Evolutionary conservation across 371 early-diverging fungal species (phyloP).

Genomic region (Mucor plumbeus): DNA sequence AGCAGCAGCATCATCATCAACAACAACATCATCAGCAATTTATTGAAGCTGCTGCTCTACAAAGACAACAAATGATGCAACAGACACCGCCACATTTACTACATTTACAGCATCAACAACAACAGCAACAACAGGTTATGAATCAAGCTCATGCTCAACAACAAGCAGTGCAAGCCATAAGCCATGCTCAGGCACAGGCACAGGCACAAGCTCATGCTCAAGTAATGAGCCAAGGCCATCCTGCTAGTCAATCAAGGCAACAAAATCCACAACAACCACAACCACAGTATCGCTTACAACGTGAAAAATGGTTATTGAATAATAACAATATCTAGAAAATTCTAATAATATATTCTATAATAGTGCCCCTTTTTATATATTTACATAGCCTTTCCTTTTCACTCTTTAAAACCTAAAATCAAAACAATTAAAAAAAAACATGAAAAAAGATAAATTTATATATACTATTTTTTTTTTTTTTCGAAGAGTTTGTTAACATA

Average conservation of each 20-base stretch:
- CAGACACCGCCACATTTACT: constrained; percentile 21
- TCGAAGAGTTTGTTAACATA: too few relatives aligned
- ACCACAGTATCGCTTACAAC: constrained; percentile 13
- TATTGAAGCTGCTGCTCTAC: constrained; percentile 3
- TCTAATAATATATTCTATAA: too few relatives aligned
- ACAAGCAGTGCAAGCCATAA: background rate
- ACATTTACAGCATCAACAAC: constrained; percentile 16
- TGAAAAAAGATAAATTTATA: constrained; percentile 4
- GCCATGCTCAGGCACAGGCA: background rate
- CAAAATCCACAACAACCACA: constrained; percentile 1
- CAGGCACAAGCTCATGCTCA: background rate
- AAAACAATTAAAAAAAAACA: background rate
- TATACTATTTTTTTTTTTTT: too few relatives aligned
- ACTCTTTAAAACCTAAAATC: too few relatives aligned
- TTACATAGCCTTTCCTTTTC: too few relatives aligned
- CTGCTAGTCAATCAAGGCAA: background rate
- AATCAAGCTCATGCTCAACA: constrained; percentile 11
- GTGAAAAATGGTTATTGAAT: constrained; percentile 30
- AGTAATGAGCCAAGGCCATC: constrained; percentile 2
- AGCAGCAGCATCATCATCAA: constrained; percentile 27
- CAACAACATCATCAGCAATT: constrained; percentile 15
- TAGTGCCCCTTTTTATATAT: too few relatives aligned
- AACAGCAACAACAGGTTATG: constrained; percentile 11
- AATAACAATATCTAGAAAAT: constrained; percentile 2
- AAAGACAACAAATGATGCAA: background rate